These are phyloP conservation scores for Boletus sensibilis DNA, from an alignment of 768 basidiomycete species.

Conservation along the genomic window DNA sequence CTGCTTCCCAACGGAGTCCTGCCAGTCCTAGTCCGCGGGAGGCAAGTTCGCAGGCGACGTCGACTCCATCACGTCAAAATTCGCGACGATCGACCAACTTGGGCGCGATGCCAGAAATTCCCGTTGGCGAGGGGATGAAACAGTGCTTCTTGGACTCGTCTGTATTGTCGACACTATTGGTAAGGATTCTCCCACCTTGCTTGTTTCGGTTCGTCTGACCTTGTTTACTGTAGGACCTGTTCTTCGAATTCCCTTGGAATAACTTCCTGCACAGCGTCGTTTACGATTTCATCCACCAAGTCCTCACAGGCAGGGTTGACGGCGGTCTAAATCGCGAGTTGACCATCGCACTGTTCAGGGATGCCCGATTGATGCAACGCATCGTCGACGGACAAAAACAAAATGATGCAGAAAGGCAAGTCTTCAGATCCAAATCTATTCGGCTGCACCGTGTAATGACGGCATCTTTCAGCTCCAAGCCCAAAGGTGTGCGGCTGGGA, in stretches of 20 bases:
- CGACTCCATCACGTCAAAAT: constrained; percentile 52
- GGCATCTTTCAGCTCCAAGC: constrained; percentile 50
- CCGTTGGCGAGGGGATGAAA: constrained; percentile 81
- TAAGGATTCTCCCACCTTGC: constrained; percentile 38
- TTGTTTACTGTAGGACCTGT: constrained; percentile 63
- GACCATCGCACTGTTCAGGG: constrained; percentile 80
- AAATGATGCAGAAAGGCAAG: constrained; percentile 76
- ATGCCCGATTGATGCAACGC: constrained; percentile 77
- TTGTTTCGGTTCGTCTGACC: constrained; percentile 1
- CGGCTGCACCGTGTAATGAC: constrained; percentile 5
- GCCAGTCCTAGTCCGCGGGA: constrained; percentile 29
- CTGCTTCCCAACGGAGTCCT: constrained; percentile 28
- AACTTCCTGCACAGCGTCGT: constrained; percentile 97
- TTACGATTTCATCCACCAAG: constrained; percentile 94
- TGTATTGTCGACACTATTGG: constrained; percentile 74
- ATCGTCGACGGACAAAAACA: constrained; percentile 83
- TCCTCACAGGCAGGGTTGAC: constrained; percentile 85
- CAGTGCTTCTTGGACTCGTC: constrained; percentile 69
- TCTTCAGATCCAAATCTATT: constrained; percentile 3
- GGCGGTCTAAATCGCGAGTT: constrained; percentile 83
- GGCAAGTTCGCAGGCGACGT: constrained; percentile 34
- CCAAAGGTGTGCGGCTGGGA: constrained; percentile 78
- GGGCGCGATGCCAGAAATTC: constrained; percentile 40
- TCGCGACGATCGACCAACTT: constrained; percentile 46
- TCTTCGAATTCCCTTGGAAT: constrained; percentile 96